Evolutionary conservation across 1,284 basidiomycete species (phyloP), one percentile per base, ranked within the genome.

Genomic region (Microbotryomycetes sp.): DNA sequence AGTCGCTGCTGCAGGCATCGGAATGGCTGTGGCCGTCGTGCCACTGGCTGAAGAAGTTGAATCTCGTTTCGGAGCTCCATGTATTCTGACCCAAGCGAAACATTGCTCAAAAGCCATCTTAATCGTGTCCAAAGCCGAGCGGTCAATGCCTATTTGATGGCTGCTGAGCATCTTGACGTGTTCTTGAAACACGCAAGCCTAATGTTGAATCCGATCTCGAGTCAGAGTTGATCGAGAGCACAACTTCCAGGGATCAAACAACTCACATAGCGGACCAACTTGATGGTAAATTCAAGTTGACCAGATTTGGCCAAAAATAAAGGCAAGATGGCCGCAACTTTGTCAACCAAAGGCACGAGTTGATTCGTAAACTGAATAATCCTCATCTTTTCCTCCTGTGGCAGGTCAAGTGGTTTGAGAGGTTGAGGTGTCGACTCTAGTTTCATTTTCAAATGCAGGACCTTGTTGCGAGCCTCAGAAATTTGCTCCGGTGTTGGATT

Each of bases 261-360:
- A 47, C 68, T 42, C 36, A 71, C 70, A 52, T 70, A 66, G 3
- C 63, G 65, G 7, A 71, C 54, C 28, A 69, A 56, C 45, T 64
- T 65, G 28, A 59, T 49, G 15, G 65, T 58, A 14, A 60, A 62
- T 1, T 53, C 53, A 2, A 45, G 36, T 15, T 68, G 63, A 29
- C 49, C 45, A 16, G 63, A 66, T 58, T 69, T 69, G 25, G 69
- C 69, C 36, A 65, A 57, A 59, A 69, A 72, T 6, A 72, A 51
- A 14, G 70, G 69, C 26, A 72, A 50, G 15, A 67, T 58, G 26
- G 69, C 70, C 25, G 64, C 28, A n/a, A 72, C 63, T 19, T 63
- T 60, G 26, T 65, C 59, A 25, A 70, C 69, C 47, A 61, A 49
- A 28, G 69, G 67, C 12, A 64, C 32, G 6, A 72, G 61, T 16